These are phyloP conservation scores for Starmerella scarabaei DNA, from an alignment of 805 yeast species.

Conservation along the genomic window DNA sequence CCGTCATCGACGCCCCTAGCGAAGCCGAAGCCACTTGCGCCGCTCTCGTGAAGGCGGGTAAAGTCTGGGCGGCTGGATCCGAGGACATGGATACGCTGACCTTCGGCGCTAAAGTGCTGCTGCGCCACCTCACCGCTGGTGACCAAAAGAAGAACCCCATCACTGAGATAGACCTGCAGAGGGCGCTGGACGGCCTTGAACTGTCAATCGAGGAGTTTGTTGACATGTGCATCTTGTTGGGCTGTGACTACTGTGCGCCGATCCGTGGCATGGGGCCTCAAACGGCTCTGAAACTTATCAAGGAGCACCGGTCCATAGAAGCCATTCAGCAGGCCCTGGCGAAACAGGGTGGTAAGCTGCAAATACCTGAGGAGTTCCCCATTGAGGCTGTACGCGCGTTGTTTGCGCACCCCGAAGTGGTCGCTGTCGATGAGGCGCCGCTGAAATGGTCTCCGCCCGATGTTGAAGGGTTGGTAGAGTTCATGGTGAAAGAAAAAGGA, in stretches of 20 bases:
- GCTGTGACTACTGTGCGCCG: conserved; percentile 95
- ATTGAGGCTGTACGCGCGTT: conserved; percentile 74
- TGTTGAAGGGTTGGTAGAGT: conserved; percentile 67
- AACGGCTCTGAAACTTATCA: conserved; percentile 77
- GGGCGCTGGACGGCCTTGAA: conserved; percentile 66
- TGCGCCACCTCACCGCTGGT: conserved; percentile 84
- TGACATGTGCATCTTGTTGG: conserved; percentile 83
- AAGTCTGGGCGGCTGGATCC: conserved; percentile 92
- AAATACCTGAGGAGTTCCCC: conserved; percentile 92
- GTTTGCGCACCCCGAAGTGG: conserved; percentile 71
- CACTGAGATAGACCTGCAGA: conserved; percentile 58
- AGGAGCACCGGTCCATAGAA: conserved; percentile 72
- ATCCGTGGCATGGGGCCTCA: conserved; percentile 94
- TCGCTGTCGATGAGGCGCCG: conserved; percentile 44
- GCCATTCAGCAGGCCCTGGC: conserved; percentile 56
- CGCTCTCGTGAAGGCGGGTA: conserved; percentile 72
- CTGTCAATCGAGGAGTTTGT: conserved; percentile 62
- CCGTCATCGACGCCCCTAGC: conserved; percentile 85
- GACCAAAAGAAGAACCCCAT: conserved; percentile 90
- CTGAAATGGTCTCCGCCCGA: conserved; percentile 87
- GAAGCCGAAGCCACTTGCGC: conserved; percentile 99
- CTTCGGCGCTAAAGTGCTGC: conserved; percentile 68
- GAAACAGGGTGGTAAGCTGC: conserved; percentile 44
- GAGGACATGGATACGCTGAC: conserved; percentile 99
- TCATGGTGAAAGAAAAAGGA: conserved; percentile 75